Percentiles rank a stretch among this genome's conserved stretches.
phyloP scores from a whole-genome alignment of 495 filamentous ascomycete genomes.

The Penicillium salamii region DNA sequence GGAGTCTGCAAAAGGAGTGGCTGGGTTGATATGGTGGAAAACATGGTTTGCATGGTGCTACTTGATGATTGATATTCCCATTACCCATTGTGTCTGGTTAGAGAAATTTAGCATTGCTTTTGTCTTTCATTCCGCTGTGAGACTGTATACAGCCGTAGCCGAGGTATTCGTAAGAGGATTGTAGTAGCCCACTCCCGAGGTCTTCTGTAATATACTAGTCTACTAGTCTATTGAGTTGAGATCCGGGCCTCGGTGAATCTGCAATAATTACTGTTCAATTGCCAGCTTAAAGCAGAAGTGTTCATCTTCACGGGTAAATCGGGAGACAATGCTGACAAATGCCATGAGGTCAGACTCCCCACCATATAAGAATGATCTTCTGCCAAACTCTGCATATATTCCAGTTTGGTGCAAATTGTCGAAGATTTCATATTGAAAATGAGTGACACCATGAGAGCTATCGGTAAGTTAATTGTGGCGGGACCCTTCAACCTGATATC shows the following conservation, averaged over 20 bases:
- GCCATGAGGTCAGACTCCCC: slow-evolving; percentile 2
- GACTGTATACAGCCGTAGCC: not conserved
- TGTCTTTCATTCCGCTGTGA: not conserved
- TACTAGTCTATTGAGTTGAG: too few relatives aligned
- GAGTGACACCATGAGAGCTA: slow-evolving; percentile 27
- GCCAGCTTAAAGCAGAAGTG: too few relatives aligned
- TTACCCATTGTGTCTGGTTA: slow-evolving; percentile 16
- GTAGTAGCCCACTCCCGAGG: not conserved
- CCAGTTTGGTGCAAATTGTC: too few relatives aligned
- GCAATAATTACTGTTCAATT: too few relatives aligned
- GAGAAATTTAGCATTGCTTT: slow-evolving; percentile 21
- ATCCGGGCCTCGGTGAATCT: too few relatives aligned
- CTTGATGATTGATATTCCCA: slow-evolving; percentile 22
- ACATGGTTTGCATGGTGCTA: slow-evolving; percentile 27
- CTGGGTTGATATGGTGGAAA: slow-evolving; percentile 6
- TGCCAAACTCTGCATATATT: not conserved
- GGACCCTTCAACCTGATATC: slow-evolving; percentile 7
- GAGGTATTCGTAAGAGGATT: not conserved
- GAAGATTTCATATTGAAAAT: too few relatives aligned
- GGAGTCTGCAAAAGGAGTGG: slow-evolving; percentile 12
- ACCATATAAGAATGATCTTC: slow-evolving; percentile 2
- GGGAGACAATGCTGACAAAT: slow-evolving; percentile 14
- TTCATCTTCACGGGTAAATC: not conserved
- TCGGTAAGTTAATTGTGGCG: slow-evolving; percentile 20
- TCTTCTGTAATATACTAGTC: too few relatives aligned